Percentiles rank a stretch among this genome's conserved stretches.
Evolutionary conservation across 164 flowering plant genomes (phyloP).

Genomic region (Pachysandra terminalis): DNA sequence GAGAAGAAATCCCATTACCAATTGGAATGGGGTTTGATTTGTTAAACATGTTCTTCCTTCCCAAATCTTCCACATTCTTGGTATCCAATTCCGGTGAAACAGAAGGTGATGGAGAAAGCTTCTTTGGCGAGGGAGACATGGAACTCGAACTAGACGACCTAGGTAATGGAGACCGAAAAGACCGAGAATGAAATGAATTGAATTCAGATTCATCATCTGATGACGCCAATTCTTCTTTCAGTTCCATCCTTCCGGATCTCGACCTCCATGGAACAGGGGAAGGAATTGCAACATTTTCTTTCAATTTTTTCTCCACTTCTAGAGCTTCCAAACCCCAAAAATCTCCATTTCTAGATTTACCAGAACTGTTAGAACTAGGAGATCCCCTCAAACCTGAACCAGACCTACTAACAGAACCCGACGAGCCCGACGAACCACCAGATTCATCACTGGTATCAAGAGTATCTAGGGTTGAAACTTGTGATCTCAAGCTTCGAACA

Average conservation of each 20-base stretch:
- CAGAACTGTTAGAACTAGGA: conserved; percentile 14
- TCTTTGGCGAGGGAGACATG: conserved; percentile 35
- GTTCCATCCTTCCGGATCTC: conserved; percentile 71
- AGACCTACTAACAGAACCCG: conserved; percentile 35
- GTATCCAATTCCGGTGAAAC: conserved; percentile 40
- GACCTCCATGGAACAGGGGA: conserved; percentile 91
- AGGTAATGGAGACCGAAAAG: conserved; percentile 26
- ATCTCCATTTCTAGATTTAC: conserved; percentile 21
- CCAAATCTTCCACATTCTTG: conserved; percentile 43
- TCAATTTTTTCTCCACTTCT: conserved; percentile 35
- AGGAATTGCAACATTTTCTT: conserved; percentile 55
- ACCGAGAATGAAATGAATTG: conserved; percentile 19
- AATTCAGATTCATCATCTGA: conserved; percentile 34
- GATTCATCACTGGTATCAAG: conserved; percentile 17
- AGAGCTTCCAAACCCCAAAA: conserved; percentile 21
- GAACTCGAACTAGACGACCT: conserved; percentile 26
- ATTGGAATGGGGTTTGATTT: conserved; percentile 17
- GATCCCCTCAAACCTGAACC: conserved; percentile 19
- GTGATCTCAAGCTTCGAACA: conserved; percentile 73
- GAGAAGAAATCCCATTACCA: conserved; percentile 15
- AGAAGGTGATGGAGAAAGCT: conserved; percentile 39
- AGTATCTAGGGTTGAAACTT: conserved; percentile 30
- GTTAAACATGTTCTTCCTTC: conserved; percentile 28
- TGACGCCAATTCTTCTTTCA: conserved; percentile 34
- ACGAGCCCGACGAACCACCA: conserved; percentile 15